Evolutionary conservation across 2,329 filamentous ascomycete species (phyloP).

Genomic region (Myriosclerotinia curreyana): DNA sequence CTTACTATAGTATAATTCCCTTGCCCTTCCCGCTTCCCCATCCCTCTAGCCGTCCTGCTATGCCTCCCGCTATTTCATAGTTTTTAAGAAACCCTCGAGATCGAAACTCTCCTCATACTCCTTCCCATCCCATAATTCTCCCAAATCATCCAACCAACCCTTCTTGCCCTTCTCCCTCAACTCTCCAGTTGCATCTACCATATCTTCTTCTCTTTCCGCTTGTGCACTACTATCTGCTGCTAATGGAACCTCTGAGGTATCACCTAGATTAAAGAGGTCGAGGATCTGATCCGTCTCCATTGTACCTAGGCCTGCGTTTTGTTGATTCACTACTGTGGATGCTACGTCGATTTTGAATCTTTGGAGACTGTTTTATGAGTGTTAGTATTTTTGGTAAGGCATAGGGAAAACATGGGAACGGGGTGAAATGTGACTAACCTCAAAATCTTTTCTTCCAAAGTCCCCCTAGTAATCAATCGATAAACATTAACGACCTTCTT

Average conservation of each 20-base stretch:
- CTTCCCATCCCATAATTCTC: constrained; percentile 94
- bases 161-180: constrained; percentile 95
- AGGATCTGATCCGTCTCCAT: constrained; percentile 99
- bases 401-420: neutral
- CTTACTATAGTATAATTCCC: too few species aligned
- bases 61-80: constrained; percentile 55
- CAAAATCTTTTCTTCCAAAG: constrained; percentile 96
- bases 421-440: constrained; percentile 50
- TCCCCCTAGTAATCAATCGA: constrained; percentile 90
- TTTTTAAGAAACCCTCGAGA: constrained; percentile 90
- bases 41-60: neutral
- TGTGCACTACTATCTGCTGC: constrained; percentile 51
- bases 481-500: constrained; percentile 99
- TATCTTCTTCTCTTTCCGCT: constrained; percentile 71
- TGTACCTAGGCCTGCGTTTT: constrained; percentile 84
- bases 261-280: constrained; percentile 89
- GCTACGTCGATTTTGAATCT: constrained; percentile 99
- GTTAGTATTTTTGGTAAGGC: constrained; percentile 20
- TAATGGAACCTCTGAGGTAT: constrained; percentile 67
- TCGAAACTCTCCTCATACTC: constrained; percentile 99
- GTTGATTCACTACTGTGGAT: constrained; percentile 96
- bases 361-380: constrained; percentile 64
- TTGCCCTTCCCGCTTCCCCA: neutral
- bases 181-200: constrained; percentile 91
- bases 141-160: constrained; percentile 90